Evolutionary conservation across 208 protist genomes (phyloP).

Genomic region (Leishmania amazonensis): DNA sequence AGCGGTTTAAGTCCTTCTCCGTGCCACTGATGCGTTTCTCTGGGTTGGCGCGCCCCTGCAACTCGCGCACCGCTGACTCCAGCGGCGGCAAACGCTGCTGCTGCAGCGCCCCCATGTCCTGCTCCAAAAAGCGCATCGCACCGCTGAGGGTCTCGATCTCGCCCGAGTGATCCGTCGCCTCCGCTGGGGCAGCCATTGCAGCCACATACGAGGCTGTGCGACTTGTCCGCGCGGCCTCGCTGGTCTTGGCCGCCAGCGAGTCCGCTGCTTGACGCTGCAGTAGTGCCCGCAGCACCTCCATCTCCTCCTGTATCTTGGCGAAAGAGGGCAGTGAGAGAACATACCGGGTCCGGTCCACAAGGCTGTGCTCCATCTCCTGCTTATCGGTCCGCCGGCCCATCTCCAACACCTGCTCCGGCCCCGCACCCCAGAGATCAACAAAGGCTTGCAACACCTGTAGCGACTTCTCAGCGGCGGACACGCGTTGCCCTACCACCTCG

Average conservation of each 20-base stretch:
- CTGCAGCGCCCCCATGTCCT: conserved; percentile 42
- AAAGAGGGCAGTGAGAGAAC: conserved; percentile 73
- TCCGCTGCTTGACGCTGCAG: conserved; percentile 64
- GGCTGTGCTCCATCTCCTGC: conserved; percentile 35
- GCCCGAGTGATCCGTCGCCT: not conserved
- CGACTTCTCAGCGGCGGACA: conserved; percentile 22
- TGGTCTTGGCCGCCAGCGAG: conserved; percentile 46
- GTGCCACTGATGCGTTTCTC: conserved; percentile 14
- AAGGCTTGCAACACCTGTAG: conserved; percentile 40
- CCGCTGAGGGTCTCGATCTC: conserved; percentile 24
- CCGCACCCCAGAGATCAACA: conserved; percentile 58
- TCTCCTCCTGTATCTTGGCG: conserved; percentile 56
- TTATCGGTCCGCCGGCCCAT: conserved; percentile 42
- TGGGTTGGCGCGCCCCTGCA: conserved; percentile 8
- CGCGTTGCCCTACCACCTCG: conserved; percentile 6
- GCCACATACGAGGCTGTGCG: conserved; percentile 16
- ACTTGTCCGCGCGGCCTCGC: conserved; percentile 26
- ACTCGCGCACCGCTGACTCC: conserved; percentile 26
- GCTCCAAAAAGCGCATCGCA: conserved; percentile 35
- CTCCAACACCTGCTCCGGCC: conserved; percentile 34
- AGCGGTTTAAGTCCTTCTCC: conserved; percentile 33
- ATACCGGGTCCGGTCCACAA: conserved; percentile 63
- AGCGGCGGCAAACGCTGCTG: conserved; percentile 29
- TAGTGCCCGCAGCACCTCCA: conserved; percentile 67
- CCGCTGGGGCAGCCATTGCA: not conserved